These are phyloP conservation scores for Mallotus japonicus DNA, from an alignment of 441 rosid species.

Conservation along the genomic window DNA sequence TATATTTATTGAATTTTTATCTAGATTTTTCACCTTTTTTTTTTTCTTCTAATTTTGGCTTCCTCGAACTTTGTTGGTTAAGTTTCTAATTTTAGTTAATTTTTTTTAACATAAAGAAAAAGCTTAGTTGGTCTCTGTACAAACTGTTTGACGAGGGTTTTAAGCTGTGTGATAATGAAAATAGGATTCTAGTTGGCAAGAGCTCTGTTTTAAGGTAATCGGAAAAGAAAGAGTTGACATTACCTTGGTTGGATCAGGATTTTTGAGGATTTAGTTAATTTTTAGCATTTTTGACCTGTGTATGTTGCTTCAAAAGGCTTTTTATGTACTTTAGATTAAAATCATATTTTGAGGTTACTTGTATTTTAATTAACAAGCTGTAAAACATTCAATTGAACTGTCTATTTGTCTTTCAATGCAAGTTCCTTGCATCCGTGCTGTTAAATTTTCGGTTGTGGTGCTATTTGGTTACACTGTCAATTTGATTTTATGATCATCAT, in stretches of 20 bases:
- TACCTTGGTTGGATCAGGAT: neutral
- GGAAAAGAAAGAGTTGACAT: neutral
- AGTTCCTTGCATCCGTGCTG: neutral
- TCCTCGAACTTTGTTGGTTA: constrained; percentile 12
- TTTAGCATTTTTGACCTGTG: neutral
- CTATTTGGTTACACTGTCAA: neutral
- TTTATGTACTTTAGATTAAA: no score
- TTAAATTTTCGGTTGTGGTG: neutral
- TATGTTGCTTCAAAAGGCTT: neutral
- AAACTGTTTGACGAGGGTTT: neutral
- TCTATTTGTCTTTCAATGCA: neutral
- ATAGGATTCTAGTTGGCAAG: neutral
- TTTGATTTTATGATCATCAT: neutral
- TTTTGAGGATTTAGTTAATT: neutral
- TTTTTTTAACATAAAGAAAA: neutral
- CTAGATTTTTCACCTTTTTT: neutral
- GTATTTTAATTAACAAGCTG: neutral
- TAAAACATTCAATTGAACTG: neutral
- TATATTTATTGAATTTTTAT: neutral
- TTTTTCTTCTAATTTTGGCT: neutral
- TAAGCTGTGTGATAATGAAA: constrained; percentile 6
- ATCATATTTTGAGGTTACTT: neutral
- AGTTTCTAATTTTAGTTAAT: constrained; percentile 3
- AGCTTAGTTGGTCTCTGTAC: neutral
- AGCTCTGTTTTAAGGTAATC: neutral